phyloP scores from a whole-genome alignment of 2,329 filamentous ascomycete genomes.

The Davidsoniella eucalypti region DNA sequence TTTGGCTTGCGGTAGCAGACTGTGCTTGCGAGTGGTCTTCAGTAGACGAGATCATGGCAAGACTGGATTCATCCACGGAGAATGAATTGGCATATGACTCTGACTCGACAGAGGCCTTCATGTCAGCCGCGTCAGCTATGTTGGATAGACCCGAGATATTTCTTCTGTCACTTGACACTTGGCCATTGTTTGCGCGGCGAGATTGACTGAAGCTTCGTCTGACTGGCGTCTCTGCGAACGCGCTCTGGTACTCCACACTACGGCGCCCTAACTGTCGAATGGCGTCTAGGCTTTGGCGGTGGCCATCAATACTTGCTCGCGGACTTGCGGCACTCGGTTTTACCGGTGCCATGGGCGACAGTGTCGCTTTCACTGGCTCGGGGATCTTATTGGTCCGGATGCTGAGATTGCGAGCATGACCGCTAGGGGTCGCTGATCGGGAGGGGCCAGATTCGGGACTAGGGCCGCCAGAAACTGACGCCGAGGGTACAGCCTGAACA shows the following conservation, averaged over 20 bases:
- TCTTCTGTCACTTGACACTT: conserved; percentile 27
- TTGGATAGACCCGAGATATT: neutral
- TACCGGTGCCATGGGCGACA: conserved; percentile 34
- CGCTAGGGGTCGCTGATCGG: neutral
- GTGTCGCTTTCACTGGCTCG: conserved; percentile 44
- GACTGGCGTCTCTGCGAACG: conserved; percentile 26
- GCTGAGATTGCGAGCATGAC: conserved; percentile 14
- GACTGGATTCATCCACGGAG: conserved; percentile 49
- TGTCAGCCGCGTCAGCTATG: conserved; percentile 29
- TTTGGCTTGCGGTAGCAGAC: conserved; percentile 53
- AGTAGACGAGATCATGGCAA: conserved; percentile 51
- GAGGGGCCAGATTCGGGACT: neutral
- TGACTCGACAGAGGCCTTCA: conserved; percentile 45
- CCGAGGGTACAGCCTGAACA: neutral
- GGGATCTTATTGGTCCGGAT: conserved; percentile 27
- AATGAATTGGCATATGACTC: conserved; percentile 48
- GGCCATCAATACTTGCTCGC: conserved; percentile 35
- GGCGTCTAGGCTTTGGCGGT: conserved; percentile 37
- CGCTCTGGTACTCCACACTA: conserved; percentile 35
- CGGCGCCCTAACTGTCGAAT: conserved; percentile 30
- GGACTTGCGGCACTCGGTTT: conserved; percentile 32
- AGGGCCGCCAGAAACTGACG: neutral
- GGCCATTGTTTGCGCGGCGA: conserved; percentile 33
- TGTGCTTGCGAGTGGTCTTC: conserved; percentile 49
- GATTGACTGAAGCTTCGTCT: conserved; percentile 48